A percentile compares a stretch with the other conserved stretches of the same genome.
These are phyloP conservation scores for Xerophyta viscosa DNA, from an alignment of 106 monocot genomes.

Conservation along the genomic window DNA sequence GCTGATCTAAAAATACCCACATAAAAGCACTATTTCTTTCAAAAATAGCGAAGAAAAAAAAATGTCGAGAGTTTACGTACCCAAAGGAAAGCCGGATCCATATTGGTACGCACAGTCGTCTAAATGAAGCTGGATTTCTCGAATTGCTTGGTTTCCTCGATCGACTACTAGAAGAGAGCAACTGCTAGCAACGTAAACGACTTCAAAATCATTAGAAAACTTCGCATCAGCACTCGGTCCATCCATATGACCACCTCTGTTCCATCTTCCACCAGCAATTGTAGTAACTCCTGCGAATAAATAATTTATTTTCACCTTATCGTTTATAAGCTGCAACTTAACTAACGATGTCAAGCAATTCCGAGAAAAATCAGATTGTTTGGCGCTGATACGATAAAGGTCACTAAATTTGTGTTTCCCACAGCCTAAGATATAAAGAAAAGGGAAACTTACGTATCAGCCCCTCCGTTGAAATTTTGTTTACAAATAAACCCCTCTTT, in stretches of 20 bases:
- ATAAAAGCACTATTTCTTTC: no score
- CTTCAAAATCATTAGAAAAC: slow-evolving; percentile 93
- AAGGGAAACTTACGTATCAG: no score
- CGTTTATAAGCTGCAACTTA: not conserved
- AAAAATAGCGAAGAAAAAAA: not conserved
- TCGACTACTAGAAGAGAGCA: slow-evolving; percentile 96
- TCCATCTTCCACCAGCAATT: slow-evolving; percentile 90
- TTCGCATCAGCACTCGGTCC: slow-evolving; percentile 96
- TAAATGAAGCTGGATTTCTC: slow-evolving; percentile 91
- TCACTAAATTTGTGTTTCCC: no score
- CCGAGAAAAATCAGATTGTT: no score
- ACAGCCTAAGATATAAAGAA: no score
- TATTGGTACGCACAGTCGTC: slow-evolving; percentile 95
- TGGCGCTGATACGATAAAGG: no score
- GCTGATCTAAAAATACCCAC: no score
- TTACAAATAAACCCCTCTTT: no score
- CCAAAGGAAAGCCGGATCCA: slow-evolving; percentile 74
- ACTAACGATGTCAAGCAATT: no score
- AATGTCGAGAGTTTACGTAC: slow-evolving; percentile 14
- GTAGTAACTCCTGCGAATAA: slow-evolving; percentile 68
- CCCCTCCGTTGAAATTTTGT: no score
- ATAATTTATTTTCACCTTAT: not conserved
- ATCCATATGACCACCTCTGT: slow-evolving; percentile 73
- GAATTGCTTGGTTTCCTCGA: slow-evolving; percentile 87
- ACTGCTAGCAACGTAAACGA: slow-evolving; percentile 84